phyloP scores from a whole-genome alignment of 331 rosid species.

The Cydonia oblonga region DNA sequence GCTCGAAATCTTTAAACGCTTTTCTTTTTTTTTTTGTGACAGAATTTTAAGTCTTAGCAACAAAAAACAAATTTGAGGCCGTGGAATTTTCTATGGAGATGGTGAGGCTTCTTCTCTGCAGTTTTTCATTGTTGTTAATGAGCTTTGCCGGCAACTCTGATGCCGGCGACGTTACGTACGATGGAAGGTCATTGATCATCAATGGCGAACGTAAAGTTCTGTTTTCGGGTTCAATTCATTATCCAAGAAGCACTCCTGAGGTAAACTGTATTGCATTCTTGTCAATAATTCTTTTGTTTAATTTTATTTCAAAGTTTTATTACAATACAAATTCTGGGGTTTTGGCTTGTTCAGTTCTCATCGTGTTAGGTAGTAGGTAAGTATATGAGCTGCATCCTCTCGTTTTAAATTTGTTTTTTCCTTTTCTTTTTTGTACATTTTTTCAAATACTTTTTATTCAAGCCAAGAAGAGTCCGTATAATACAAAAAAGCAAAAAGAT shows the following conservation, averaged over 20 bases:
- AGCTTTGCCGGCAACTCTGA: neutral
- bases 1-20: neutral
- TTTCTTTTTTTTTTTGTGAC: neutral
- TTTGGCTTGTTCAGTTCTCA: neutral
- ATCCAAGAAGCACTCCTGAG: constrained; percentile 81
- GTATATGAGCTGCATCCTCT: neutral
- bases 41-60: neutral
- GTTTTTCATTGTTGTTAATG: constrained; percentile 1
- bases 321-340: neutral
- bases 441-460: neutral
- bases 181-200: constrained; percentile 59
- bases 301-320: neutral
- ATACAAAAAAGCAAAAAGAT: neutral
- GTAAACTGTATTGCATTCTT: constrained; percentile 10
- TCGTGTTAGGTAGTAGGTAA: constrained; percentile 3
- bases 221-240: constrained; percentile 86
- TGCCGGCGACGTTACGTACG: constrained; percentile 42
- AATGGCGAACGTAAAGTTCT: constrained; percentile 55
- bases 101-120: constrained; percentile 1
- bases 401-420: no score
- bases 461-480: neutral
- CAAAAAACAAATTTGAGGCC: neutral
- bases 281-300: neutral
- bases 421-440: neutral
- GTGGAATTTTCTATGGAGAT: neutral